Percentiles rank a stretch among this genome's conserved stretches.
Evolutionary conservation across 1,284 basidiomycete genomes (phyloP).

Genomic region (Trametes versicolor): DNA sequence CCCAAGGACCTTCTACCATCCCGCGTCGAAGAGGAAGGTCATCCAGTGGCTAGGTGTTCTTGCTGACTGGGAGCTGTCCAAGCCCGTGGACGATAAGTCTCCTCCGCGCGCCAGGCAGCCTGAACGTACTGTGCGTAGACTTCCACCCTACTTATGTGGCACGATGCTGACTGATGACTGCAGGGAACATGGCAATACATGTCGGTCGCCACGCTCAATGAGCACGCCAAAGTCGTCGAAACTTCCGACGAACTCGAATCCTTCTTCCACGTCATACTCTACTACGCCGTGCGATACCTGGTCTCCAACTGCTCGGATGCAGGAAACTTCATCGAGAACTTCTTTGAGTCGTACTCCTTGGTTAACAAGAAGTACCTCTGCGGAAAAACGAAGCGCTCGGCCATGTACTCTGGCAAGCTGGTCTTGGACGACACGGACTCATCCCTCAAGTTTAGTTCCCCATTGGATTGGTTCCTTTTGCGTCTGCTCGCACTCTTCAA

Average conservation of each 20-base stretch:
- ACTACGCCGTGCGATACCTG: slow-evolving; percentile 25
- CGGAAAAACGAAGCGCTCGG: neutral
- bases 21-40: neutral
- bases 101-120: slow-evolving; percentile 11
- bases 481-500: slow-evolving; percentile 14
- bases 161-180: neutral
- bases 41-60: slow-evolving; percentile 23
- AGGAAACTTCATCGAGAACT: slow-evolving; percentile 13
- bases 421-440: neutral
- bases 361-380: neutral
- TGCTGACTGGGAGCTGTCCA: slow-evolving; percentile 28
- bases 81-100: neutral
- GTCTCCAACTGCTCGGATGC: slow-evolving; percentile 4
- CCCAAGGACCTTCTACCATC: neutral
- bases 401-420: neutral
- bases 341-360: slow-evolving; percentile 19
- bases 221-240: slow-evolving; percentile 5
- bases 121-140: slow-evolving; percentile 12
- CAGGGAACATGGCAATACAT: slow-evolving; percentile 31
- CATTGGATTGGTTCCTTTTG: slow-evolving; percentile 7
- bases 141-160: neutral
- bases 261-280: slow-evolving; percentile 26
- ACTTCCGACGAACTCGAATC: slow-evolving; percentile 28
- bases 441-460: slow-evolving; percentile 5
- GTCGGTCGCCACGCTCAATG: slow-evolving; percentile 13